These are phyloP conservation scores for Wallemia hederae DNA, from an alignment of 1,284 basidiomycete genomes.

Conservation along the genomic window DNA sequence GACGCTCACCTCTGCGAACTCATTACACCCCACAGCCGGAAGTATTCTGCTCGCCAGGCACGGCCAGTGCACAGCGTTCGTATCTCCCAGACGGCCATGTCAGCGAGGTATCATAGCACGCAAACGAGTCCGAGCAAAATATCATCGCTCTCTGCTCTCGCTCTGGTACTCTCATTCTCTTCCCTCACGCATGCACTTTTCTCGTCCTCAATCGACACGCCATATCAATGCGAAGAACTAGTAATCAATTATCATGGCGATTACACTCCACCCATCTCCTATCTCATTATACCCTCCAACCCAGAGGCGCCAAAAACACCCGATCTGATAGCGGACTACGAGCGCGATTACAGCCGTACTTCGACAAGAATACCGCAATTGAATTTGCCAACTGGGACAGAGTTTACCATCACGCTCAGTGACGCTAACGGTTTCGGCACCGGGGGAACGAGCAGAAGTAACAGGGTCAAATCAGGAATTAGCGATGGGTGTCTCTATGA, in stretches of 20 bases:
- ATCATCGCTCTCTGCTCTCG: too few relatives aligned
- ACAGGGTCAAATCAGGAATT: background rate
- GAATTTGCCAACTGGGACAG: background rate
- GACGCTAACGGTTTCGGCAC: background rate
- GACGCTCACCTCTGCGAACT: too few relatives aligned
- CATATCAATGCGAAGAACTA: background rate
- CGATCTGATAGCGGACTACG: background rate
- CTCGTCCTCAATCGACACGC: too few relatives aligned
- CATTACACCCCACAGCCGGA: too few relatives aligned
- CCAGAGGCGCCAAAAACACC: background rate
- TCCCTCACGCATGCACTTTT: too few relatives aligned
- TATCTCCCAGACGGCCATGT: too few relatives aligned
- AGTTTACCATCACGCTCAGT: background rate
- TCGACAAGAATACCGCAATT: background rate
- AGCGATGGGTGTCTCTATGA: background rate
- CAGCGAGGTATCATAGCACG: too few relatives aligned
- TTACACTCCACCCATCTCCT: background rate
- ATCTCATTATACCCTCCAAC: background rate
- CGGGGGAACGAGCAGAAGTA: background rate
- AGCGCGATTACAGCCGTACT: background rate
- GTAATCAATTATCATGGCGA: background rate
- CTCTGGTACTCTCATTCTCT: too few relatives aligned
- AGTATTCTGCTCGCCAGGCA: too few relatives aligned
- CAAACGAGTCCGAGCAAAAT: too few relatives aligned
- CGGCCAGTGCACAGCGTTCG: too few relatives aligned